Evolutionary conservation across 2,329 filamentous ascomycete species (phyloP).

Genomic region (Ascochyta rabiei): DNA sequence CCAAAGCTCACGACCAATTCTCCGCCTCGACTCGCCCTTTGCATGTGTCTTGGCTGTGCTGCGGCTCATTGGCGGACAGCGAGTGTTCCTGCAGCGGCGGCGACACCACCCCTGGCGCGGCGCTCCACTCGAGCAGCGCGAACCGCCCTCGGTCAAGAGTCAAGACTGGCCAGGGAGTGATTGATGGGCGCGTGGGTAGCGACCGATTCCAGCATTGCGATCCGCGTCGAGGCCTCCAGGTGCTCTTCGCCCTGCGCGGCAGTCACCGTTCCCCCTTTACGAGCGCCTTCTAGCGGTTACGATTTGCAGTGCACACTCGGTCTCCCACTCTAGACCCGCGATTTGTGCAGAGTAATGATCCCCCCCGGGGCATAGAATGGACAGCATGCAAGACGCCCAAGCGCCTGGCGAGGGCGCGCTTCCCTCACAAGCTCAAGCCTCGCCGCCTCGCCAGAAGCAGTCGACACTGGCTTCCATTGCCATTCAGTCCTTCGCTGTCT

Average conservation of each 20-base stretch:
- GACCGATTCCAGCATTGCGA: conserved; percentile 40
- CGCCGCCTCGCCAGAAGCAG: conserved; percentile 40
- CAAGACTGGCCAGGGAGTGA: conserved; percentile 9
- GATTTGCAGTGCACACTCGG: conserved; percentile 25
- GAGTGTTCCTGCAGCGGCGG: conserved; percentile 35
- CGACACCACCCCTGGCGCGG: conserved; percentile 25
- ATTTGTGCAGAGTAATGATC: conserved; percentile 48
- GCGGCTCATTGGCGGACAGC: conserved; percentile 17
- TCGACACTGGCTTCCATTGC: conserved; percentile 49
- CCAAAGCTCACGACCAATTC: background rate
- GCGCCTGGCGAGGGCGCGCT: conserved; percentile 30
- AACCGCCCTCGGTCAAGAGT: conserved; percentile 26
- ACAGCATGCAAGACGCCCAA: conserved; percentile 45
- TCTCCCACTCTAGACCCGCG: conserved; percentile 26
- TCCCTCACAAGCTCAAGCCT: conserved; percentile 25
- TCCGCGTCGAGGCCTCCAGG: conserved; percentile 33
- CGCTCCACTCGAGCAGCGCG: conserved; percentile 30
- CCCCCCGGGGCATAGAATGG: conserved; percentile 28
- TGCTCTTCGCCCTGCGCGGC: conserved; percentile 32
- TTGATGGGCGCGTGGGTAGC: conserved; percentile 27
- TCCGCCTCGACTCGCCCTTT: conserved; percentile 1
- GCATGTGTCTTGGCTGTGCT: background rate
- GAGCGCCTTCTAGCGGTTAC: conserved; percentile 26
- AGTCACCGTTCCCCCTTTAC: conserved; percentile 38
- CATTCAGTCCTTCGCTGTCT: conserved; percentile 52